Conservation (phyloP, 352 stramenopile genomes). For the Phytophthora uliginosa region DNA sequence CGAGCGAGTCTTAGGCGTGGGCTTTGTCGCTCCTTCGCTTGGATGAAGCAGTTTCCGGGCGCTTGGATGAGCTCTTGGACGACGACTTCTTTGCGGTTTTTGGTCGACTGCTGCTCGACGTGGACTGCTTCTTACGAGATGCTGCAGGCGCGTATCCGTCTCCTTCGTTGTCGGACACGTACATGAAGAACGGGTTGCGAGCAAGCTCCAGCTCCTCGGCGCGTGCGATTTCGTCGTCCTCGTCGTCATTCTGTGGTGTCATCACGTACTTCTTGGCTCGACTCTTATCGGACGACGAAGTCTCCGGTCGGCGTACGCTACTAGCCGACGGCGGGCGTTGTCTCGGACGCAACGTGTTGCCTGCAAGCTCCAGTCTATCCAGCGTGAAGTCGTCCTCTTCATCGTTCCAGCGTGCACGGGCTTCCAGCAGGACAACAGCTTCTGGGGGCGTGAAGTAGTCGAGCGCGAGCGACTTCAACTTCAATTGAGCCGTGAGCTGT, state of each 20-base stretch:
- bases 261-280: constrained; percentile 57
- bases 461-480: constrained; percentile 96
- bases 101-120: constrained; percentile 41
- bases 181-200: constrained; percentile 87
- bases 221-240: constrained; percentile 74
- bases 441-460: constrained; percentile 92
- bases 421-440: constrained; percentile 64
- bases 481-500: constrained; percentile 96
- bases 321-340: constrained; percentile 80
- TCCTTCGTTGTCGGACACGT: constrained; percentile 84
- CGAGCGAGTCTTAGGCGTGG: constrained; percentile 4
- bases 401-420: constrained; percentile 69
- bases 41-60: constrained; percentile 63
- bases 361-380: constrained; percentile 79
- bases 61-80: constrained; percentile 62
- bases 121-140: constrained; percentile 52
- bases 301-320: constrained; percentile 74
- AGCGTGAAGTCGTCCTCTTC: constrained; percentile 84
- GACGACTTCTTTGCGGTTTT: constrained; percentile 73
- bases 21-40: constrained; percentile 68
- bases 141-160: constrained; percentile 81
- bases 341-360: constrained; percentile 69
- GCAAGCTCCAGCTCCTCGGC: constrained; percentile 77
- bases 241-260: constrained; percentile 27
- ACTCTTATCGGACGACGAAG: constrained; percentile 72